Evolutionary conservation across 371 early-diverging fungal species (phyloP).

Genomic region (Haplosporangium sp.): DNA sequence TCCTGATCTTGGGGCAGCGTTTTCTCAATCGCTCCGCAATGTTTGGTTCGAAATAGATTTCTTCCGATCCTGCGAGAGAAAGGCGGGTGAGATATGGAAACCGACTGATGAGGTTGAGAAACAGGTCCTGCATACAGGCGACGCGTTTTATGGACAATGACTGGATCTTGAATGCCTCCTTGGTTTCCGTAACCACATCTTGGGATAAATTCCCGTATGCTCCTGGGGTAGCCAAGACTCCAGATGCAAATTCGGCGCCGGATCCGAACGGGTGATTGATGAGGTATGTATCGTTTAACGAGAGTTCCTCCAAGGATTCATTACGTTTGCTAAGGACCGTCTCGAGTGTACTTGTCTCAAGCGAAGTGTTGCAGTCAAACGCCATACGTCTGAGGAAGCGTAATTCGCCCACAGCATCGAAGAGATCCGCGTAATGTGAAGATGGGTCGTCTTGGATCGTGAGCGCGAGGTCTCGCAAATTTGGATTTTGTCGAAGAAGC

Average conservation of each 20-base stretch:
- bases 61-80: constrained; percentile 17
- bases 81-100: constrained; percentile 27
- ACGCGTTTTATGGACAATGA: constrained; percentile 29
- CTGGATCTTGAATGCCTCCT: constrained; percentile 22
- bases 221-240: constrained; percentile 8
- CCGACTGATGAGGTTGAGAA: constrained; percentile 31
- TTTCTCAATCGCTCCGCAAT: constrained; percentile 20
- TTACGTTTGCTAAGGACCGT: constrained; percentile 20
- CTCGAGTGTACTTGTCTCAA: constrained; percentile 20
- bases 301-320: constrained; percentile 24
- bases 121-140: constrained; percentile 22
- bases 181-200: constrained; percentile 9
- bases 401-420: constrained; percentile 18
- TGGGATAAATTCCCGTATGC: background rate
- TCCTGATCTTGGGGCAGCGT: constrained; percentile 29
- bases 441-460: constrained; percentile 17
- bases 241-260: constrained; percentile 37
- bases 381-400: constrained; percentile 14
- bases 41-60: constrained; percentile 14
- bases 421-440: constrained; percentile 9
- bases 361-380: constrained; percentile 22
- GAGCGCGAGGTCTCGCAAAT: constrained; percentile 20
- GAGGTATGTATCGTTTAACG: constrained; percentile 11
- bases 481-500: constrained; percentile 34
- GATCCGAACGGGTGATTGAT: constrained; percentile 29